A percentile compares a stretch with the other conserved stretches of the same genome.
phyloP scores from a whole-genome alignment of 2,329 filamentous ascomycete species.

The Chaetomium olivaceum region DNA sequence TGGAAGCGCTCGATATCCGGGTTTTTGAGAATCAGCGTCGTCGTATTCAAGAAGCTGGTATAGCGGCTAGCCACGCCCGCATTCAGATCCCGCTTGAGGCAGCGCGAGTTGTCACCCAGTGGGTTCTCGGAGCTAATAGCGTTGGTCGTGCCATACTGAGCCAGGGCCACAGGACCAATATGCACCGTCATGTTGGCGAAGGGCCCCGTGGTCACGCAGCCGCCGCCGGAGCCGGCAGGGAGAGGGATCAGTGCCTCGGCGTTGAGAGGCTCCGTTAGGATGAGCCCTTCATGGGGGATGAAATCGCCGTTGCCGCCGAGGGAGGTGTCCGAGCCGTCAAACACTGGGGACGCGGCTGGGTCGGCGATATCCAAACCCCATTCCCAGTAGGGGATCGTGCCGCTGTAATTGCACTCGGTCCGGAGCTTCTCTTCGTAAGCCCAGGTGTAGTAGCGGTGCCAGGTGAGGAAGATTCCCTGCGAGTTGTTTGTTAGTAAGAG shows the following conservation, averaged over 20 bases:
- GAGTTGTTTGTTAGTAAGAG: background rate
- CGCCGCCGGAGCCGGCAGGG: constrained; percentile 53
- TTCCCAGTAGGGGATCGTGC: constrained; percentile 44
- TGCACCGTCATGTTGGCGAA: constrained; percentile 46
- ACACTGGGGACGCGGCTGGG: constrained; percentile 45
- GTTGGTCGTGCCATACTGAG: background rate
- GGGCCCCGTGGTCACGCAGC: constrained; percentile 55
- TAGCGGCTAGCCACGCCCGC: constrained; percentile 20
- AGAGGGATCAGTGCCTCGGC: constrained; percentile 37
- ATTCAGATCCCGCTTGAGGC: constrained; percentile 36
- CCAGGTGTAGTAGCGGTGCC: constrained; percentile 37
- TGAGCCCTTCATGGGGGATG: constrained; percentile 31
- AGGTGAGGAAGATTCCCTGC: constrained; percentile 32
- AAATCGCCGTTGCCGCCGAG: constrained; percentile 48
- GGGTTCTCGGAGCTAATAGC: constrained; percentile 28
- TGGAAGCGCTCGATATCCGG: constrained; percentile 19
- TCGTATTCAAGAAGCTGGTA: constrained; percentile 21
- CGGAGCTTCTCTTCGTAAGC: constrained; percentile 37
- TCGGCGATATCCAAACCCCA: constrained; percentile 44
- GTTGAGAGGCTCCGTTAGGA: constrained; percentile 26
- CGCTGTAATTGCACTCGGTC: constrained; percentile 40
- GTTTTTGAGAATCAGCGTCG: constrained; percentile 7
- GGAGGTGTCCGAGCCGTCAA: constrained; percentile 49
- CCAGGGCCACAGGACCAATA: constrained; percentile 41
- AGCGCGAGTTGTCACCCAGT: constrained; percentile 40